phyloP scores from a whole-genome alignment of 768 basidiomycete genomes.

The Boletus bicolor region DNA sequence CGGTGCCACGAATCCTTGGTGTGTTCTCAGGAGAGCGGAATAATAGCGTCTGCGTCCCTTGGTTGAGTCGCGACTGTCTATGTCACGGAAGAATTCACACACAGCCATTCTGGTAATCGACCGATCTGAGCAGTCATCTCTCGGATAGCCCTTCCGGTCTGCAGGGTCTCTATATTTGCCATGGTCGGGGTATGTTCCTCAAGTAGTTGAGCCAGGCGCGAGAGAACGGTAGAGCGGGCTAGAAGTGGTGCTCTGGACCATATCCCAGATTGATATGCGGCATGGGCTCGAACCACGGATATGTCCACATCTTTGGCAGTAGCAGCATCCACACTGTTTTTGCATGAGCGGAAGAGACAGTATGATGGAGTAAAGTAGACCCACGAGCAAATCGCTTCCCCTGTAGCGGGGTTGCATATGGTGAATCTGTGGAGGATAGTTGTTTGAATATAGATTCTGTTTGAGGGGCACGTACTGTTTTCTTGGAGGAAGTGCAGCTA shows the following conservation, averaged over 20 bases:
- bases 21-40: conserved; percentile 68
- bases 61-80: not conserved
- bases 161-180: conserved; percentile 64
- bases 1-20: conserved; percentile 66
- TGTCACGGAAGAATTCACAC: conserved; percentile 26
- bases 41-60: conserved; percentile 61
- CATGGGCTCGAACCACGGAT: conserved; percentile 54
- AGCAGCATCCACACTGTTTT: conserved; percentile 51
- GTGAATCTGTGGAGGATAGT: conserved; percentile 38
- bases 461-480: conserved; percentile 2
- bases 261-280: conserved; percentile 57
- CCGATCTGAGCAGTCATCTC: conserved; percentile 81
- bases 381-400: conserved; percentile 55
- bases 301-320: conserved; percentile 48
- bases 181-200: conserved; percentile 56
- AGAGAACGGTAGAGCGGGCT: conserved; percentile 61
- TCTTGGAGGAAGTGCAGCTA: not conserved
- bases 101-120: conserved; percentile 87
- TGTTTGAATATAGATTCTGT: not conserved
- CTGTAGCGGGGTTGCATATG: conserved; percentile 68
- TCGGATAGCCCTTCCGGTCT: conserved; percentile 78
- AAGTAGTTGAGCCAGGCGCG: conserved; percentile 59
- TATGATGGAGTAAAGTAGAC: conserved; percentile 48
- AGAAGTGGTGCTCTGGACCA: conserved; percentile 66
- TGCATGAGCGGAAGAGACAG: not conserved